Base-by-base conservation (phyloP, 345 rosid species). In the Hirschfeldia incana region DNA sequence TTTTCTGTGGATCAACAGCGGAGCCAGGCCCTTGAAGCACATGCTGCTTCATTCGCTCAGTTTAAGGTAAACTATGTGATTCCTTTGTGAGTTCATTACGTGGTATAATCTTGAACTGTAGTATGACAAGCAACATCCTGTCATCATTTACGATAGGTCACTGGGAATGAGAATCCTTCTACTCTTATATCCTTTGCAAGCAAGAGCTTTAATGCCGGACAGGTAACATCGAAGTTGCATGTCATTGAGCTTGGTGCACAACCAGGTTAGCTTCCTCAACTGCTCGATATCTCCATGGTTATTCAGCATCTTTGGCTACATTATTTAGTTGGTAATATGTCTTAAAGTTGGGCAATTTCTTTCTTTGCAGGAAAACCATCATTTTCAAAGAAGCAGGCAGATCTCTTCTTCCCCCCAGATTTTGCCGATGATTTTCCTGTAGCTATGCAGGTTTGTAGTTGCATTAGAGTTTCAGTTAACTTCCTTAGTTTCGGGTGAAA, bases 21-120 rank as follows among this genome's bases (percentile, higher is more conserved):
- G 39, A 96, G 99, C 84, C 99, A 96, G 86, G 98, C 97, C 55
- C 97, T 96, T 78, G 99, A 96, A 87, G 99, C 99, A 21, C 99
- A 96, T 89, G 98, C 99, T 86, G 98, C 98, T 6, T 86, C 99
- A 77, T 96, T 93, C 83, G 99, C 98, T 49, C 92, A 89, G 64
- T 89, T 88, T 69, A 96, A 93, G 84, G 99, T 93, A 32, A 74
- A 59, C 60, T 44, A 27, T 72, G 63, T 53, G 37, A 27, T 73
- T 37, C 33, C 3, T 32, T 68, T 46, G 63, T 68, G 30, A 62
- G 27, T 68, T 66, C 28, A 67, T 53, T 51, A 21, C 30, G 65
- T 77, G 71, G 13, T 64, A 27, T 66, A 36, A 77, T 76, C 70
- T 58, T 72, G 30, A 75, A 46, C 61, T 46, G 29, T 76, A 71